Base-by-base conservation (phyloP, 352 stramenopile genomes). In the Phytophthora agathidicida region DNA sequence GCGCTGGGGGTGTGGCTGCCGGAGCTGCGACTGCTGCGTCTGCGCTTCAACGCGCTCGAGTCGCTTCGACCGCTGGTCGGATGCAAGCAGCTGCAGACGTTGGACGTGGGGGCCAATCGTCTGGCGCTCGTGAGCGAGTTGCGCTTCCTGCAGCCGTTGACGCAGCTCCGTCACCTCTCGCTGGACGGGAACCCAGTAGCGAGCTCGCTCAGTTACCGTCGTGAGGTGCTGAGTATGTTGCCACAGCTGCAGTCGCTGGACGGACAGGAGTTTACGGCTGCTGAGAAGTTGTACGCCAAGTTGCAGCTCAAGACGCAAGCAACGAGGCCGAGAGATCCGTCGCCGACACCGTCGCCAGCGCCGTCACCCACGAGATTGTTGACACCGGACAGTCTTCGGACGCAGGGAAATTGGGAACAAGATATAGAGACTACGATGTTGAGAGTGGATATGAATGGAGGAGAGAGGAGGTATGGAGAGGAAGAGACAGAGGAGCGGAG, bases 141-240 rank as follows among this genome's bases (percentile, higher is more conserved):
- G 47, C 68, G 71, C 22, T 74, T 73, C 33, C 51, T 92, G 23
- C 65, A 78, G 46, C n/a, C 68, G n/a, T 65, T 90, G 11, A 26
- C 49, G 23, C 37, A 68, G 8, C 69, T 92, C 2, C 58, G 62
- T 1, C 64, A 78, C 9, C 68, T 92, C 7, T 58, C 47, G 30
- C 54, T 92, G 6, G 54, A 89, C 60, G 77, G 69, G 4, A 93
- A 93, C 13, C 75, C 80, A 7, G 71, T 93, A 20, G 72, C 76
- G 0, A n/a, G 36, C 13, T 23, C 64, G 3, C 11, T 61, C 2
- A 65, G 53, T 10, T 89, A 88, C 42, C 69, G 83, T 0, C 68
- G 71, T 6, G 75, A 90, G 14, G 75, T 86, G 36, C 60, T 90
- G 23, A 36, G 50, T 5, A 75, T 86, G 75, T 65, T 93, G 36